Base-by-base conservation (phyloP, 2,329 filamentous ascomycete species). In the Colletotrichum lentis region DNA sequence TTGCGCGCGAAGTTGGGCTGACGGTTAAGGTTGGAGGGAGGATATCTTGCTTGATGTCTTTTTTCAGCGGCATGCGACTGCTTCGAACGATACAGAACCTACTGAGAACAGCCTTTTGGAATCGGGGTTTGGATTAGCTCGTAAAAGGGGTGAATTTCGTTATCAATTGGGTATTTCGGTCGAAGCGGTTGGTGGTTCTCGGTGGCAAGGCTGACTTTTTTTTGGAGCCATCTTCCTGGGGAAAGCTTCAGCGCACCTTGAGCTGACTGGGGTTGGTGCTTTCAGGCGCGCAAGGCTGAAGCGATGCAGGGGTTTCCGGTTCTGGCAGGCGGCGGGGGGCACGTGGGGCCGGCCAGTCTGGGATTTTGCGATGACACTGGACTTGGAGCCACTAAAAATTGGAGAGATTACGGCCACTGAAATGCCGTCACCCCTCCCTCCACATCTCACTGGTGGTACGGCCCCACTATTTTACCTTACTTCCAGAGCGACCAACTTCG, bases 131-230 rank as follows among this genome's bases (percentile, higher is more conserved):
- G 12, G 2, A 14, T 50, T 3, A 16, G 18, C 16, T 50, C 22
- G 35, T 31, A 37, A 11, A 56, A 14, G 31, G 35, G n/a, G 16
- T 7, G 12, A 22, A 22, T 11, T 10, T 39, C 18, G 20, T 35
- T n/a, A 24, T 53, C 46, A 62, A 68, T 67, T 67, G 53, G 31
- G 39, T 62, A 27, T 58, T 62, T 56, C 44, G n/a, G 47, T 67
- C 50, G 35, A n/a, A 7, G 52, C n/a, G 16, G 24, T 20, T 49
- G 27, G 55, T 59, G 46, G 56, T 67, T 54, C 37, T 35, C 53
- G 63, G 44, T 67, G 67, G 64, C 67, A 54, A 69, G 67, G 64
- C 67, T 69, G 67, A 69, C 31, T 49, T 35, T 67, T 35, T 67
- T 66, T 47, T 39, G 35, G 59, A 47, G 44, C 52, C 35, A 41